phyloP scores from a whole-genome alignment of 2,329 filamentous ascomycete species.

The Tolypocladium nubicola region DNA sequence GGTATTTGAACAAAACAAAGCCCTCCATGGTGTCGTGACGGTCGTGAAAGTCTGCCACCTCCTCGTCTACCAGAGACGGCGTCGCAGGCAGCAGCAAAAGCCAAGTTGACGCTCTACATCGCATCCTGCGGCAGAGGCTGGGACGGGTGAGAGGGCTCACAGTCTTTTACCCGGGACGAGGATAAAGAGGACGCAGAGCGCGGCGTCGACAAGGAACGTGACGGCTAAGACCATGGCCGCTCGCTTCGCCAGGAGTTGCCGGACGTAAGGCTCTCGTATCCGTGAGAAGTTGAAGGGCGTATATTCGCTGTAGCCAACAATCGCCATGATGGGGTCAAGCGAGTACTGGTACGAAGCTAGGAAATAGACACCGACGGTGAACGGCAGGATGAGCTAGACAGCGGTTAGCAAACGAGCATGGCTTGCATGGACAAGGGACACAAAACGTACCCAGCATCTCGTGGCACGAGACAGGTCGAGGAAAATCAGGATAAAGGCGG shows the following conservation, averaged over 20 bases:
- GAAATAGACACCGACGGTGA: constrained; percentile 82
- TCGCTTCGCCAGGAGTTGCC: constrained; percentile 73
- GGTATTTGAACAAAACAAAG: constrained; percentile 1
- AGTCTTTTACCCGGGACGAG: constrained; percentile 84
- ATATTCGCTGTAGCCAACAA: constrained; percentile 90
- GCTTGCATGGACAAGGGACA: neutral
- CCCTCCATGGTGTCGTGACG: constrained; percentile 1
- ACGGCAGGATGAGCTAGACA: constrained; percentile 63
- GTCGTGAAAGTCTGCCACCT: constrained; percentile 2
- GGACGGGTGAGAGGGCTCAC: constrained; percentile 23
- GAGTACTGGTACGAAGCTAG: constrained; percentile 91
- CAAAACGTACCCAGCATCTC: constrained; percentile 68
- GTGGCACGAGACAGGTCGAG: constrained; percentile 64
- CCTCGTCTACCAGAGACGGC: constrained; percentile 2
- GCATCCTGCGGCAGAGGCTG: neutral
- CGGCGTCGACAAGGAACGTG: constrained; percentile 66
- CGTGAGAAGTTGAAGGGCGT: constrained; percentile 86
- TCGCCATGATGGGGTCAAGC: constrained; percentile 80
- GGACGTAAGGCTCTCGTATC: constrained; percentile 84
- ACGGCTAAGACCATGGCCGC: constrained; percentile 70
- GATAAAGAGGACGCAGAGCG: constrained; percentile 83
- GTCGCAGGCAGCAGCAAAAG: neutral
- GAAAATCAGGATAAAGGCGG: constrained; percentile 87
- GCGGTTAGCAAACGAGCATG: constrained; percentile 10
- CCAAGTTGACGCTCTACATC: constrained; percentile 2